Percentiles rank a stretch among this genome's conserved stretches.
Evolutionary conservation across 768 basidiomycete genomes (phyloP).

Genomic region (Leccinum variicolor): DNA sequence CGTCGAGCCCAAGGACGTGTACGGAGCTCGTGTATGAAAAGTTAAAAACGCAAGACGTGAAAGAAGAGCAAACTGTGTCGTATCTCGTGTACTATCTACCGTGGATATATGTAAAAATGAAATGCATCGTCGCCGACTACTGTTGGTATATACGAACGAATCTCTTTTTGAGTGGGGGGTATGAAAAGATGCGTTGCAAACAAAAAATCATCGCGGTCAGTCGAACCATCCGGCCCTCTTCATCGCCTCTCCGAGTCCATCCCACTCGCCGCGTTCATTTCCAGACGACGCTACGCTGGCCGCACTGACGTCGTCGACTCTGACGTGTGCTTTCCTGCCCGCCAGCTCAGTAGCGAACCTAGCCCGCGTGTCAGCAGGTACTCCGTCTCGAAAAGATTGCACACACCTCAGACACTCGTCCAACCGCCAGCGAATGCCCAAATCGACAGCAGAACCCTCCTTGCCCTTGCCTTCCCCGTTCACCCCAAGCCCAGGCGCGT

Average conservation of each 20-base stretch:
- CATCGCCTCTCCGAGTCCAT: constrained; percentile 74
- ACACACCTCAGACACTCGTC: constrained; percentile 76
- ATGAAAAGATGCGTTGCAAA: background rate
- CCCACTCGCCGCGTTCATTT: constrained; percentile 52
- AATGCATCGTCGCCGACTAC: background rate
- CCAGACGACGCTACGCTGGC: constrained; percentile 13
- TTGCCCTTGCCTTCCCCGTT: constrained; percentile 30
- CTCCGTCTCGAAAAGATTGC: background rate
- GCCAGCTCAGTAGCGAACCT: constrained; percentile 86
- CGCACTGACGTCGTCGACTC: background rate
- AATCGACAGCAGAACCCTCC: constrained; percentile 29
- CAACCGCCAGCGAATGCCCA: constrained; percentile 62
- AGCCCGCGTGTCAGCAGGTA: background rate
- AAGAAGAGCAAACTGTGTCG: background rate
- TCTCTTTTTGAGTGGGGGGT: background rate
- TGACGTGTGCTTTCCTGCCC: constrained; percentile 56
- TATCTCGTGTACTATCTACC: constrained; percentile 6
- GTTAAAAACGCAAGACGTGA: background rate
- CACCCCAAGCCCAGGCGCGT: constrained; percentile 43
- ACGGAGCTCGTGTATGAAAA: constrained; percentile 58
- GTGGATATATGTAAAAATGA: background rate
- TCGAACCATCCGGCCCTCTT: constrained; percentile 74
- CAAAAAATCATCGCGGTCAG: constrained; percentile 9
- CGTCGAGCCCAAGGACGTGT: constrained; percentile 74
- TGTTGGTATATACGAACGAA: background rate